Evolutionary conservation across 495 filamentous ascomycete genomes (phyloP), one percentile per base, ranked within the genome.

Genomic region (Penicillium subrubescens): DNA sequence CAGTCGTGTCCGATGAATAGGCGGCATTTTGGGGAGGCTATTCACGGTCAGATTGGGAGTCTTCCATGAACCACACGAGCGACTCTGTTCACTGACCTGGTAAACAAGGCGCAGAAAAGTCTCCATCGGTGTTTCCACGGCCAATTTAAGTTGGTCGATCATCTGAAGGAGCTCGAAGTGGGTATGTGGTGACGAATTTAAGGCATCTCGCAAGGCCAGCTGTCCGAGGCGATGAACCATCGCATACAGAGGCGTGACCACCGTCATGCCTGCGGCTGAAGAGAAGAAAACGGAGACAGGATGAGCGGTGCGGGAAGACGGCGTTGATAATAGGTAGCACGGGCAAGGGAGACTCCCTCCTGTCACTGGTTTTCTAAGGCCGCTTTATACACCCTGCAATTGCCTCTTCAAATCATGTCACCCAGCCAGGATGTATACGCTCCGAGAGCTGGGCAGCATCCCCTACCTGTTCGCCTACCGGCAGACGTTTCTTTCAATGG

Each of bases 21-120:
- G 78, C 75, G 7, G 76, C 76, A 68, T 80, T 80, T 43, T 79
- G 76, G 4, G 78, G 76, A 19, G 78, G 76, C 78, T 80, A 41
- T n/a, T 35, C n/a, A 39, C 19, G 31, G 33, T 64, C 52, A 64
- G 55, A 19, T 39, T 33, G 48, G 21, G n/a, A 39, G 25, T 29
- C 10, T 1, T 31, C 44, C 14, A 53, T 53, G 15, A 43, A 27
- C 27, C 3, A 33, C 19, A 11, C 11, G 11, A 5, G 15, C 29
- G 2, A 8, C 15, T 11, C 10, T n/a, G 15, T 5, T 29, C 19
- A 17, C 12, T 10, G 66, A 80, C 77, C 75, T 80, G 77, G 59
- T 80, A 80, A 23, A 80, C 76, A 7, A 80, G 34, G 8, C 77
- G 75, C 29, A 74, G 62, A 8, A 73, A 61, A 1, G 77, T 78